phyloP scores from a whole-genome alignment of 495 filamentous ascomycete genomes.

The Tuber umbilicatum region DNA sequence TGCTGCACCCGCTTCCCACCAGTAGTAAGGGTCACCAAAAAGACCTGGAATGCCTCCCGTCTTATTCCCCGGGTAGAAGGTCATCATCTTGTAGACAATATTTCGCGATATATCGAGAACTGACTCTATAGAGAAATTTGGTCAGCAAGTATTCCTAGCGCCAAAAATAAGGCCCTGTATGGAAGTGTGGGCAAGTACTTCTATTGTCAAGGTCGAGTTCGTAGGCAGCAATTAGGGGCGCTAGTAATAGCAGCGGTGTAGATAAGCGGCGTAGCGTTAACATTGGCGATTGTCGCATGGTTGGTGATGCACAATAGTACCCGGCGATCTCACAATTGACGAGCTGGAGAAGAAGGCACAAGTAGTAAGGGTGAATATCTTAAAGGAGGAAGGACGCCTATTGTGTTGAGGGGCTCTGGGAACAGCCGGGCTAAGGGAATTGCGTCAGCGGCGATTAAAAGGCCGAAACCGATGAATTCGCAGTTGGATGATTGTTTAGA shows the following conservation, averaged over 20 bases:
- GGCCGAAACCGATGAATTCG: not conserved
- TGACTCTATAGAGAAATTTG: slow-evolving; percentile 50
- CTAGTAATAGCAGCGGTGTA: slow-evolving; percentile 21
- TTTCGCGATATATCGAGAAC: slow-evolving; percentile 57
- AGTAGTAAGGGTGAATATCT: not conserved
- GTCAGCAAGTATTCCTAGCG: slow-evolving; percentile 18
- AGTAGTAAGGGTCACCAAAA: slow-evolving; percentile 53
- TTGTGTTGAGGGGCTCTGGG: not conserved
- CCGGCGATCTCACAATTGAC: not conserved
- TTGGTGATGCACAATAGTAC: slow-evolving; percentile 2
- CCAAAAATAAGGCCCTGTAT: not conserved
- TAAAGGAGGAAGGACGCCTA: slow-evolving; percentile 10
- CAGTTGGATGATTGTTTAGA: not conserved
- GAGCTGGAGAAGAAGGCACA: slow-evolving; percentile 15
- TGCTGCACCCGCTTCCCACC: slow-evolving; percentile 62
- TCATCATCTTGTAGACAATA: slow-evolving; percentile 59
- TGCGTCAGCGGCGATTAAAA: not conserved
- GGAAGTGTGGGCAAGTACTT: slow-evolving; percentile 12
- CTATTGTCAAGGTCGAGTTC: slow-evolving; percentile 17
- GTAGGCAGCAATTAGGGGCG: slow-evolving; percentile 29
- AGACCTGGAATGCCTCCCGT: slow-evolving; percentile 57
- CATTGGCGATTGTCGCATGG: slow-evolving; percentile 26
- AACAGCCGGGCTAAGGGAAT: not conserved
- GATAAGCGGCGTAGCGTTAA: slow-evolving; percentile 16
- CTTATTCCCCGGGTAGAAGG: slow-evolving; percentile 60